phyloP scores from a whole-genome alignment of 78 protist genomes.

The Guillardia theta region DNA sequence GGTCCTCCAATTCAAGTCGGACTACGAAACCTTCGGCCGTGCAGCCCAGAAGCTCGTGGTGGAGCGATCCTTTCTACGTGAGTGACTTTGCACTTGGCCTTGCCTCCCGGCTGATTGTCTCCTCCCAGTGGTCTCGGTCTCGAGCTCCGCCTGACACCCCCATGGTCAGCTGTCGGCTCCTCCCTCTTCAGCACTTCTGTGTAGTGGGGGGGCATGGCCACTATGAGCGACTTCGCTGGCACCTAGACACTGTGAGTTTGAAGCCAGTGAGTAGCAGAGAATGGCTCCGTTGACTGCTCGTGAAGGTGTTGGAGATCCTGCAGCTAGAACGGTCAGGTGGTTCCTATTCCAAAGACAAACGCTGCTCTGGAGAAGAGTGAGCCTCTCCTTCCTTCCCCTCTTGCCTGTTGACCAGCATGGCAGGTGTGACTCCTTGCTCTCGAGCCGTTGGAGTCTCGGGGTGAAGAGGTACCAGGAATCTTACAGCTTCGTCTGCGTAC shows the following conservation, averaged over 20 bases:
- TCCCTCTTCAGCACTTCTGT: not conserved
- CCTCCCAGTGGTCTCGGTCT: too few relatives aligned
- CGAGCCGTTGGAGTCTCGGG: not conserved
- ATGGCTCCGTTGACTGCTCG: not conserved
- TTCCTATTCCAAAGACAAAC: not conserved
- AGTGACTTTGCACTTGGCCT: too few relatives aligned
- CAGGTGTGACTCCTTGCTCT: not conserved
- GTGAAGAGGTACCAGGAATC: not conserved
- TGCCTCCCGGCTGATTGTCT: too few relatives aligned
- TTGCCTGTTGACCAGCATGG: not conserved
- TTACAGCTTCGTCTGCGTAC: not conserved
- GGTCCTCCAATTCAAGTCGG: too few relatives aligned
- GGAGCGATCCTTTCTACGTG: too few relatives aligned
- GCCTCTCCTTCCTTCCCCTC: not conserved
- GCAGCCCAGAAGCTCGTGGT: too few relatives aligned
- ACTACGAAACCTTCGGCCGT: too few relatives aligned
- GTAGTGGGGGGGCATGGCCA: not conserved
- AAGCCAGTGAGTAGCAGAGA: not conserved
- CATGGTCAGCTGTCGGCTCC: not conserved
- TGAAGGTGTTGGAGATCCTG: not conserved
- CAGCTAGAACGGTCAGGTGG: not conserved
- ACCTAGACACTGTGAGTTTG: not conserved
- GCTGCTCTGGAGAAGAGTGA: not conserved
- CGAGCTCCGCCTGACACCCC: too few relatives aligned
- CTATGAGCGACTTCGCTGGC: not conserved